Evolutionary conservation across 495 filamentous ascomycete genomes (phyloP).

Genomic region (Aspergillus leporis): DNA sequence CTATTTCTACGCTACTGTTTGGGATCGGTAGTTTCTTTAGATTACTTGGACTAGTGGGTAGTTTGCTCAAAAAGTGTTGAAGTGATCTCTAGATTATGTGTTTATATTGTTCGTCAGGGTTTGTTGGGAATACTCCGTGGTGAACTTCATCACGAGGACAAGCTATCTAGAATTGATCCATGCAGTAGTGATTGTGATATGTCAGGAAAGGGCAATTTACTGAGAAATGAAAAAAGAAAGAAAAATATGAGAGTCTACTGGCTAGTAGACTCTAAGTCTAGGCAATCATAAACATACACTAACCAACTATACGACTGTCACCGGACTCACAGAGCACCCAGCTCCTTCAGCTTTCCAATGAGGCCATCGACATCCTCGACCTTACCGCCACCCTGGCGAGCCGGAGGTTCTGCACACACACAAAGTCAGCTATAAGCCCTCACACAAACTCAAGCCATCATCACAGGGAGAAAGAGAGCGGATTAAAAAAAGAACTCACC

Average conservation of each 20-base stretch:
- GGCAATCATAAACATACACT: conserved; percentile 20
- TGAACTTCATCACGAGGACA: not conserved
- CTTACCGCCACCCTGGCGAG: conserved; percentile 90
- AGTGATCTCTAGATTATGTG: not conserved
- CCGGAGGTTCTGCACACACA: conserved; percentile 69
- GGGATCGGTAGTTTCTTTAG: not conserved
- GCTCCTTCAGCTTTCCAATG: conserved; percentile 88
- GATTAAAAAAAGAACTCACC: conserved; percentile 51
- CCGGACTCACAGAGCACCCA: conserved; percentile 75
- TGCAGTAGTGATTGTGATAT: not conserved
- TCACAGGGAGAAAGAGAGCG: not conserved
- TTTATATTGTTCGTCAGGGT: not conserved
- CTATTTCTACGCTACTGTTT: not conserved
- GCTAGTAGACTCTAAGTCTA: not conserved
- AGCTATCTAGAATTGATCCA: not conserved
- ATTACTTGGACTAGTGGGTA: not conserved
- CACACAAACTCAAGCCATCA: no score
- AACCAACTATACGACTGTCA: not conserved
- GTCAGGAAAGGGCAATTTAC: not conserved
- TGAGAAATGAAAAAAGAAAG: not conserved
- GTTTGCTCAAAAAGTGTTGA: not conserved
- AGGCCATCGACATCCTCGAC: conserved; percentile 95
- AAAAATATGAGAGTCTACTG: not conserved
- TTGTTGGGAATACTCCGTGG: not conserved
- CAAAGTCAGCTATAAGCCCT: conserved; percentile 23